These are phyloP conservation scores for Cudoniella acicularis DNA, from an alignment of 495 filamentous ascomycete genomes.

Conservation along the genomic window DNA sequence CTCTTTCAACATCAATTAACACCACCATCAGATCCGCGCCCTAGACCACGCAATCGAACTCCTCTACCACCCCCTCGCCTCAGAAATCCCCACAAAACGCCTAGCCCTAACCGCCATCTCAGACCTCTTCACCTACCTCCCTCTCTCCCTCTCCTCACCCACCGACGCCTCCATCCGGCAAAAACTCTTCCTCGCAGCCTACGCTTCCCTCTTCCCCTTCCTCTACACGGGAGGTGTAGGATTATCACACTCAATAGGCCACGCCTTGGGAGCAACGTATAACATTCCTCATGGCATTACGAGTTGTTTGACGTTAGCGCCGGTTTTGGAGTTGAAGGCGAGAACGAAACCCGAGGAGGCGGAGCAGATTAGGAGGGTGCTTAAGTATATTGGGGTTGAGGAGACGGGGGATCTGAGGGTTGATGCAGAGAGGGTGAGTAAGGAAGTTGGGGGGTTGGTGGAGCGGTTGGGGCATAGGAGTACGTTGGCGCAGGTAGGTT, in stretches of 20 bases:
- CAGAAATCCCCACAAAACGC: constrained; percentile 40
- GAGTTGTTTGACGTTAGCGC: constrained; percentile 42
- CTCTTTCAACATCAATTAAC: neutral
- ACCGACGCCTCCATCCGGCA: constrained; percentile 40
- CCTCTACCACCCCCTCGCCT: constrained; percentile 44
- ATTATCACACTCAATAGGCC: constrained; percentile 41
- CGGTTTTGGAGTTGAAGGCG: constrained; percentile 42
- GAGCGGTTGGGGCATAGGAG: constrained; percentile 31
- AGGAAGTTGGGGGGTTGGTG: constrained; percentile 30
- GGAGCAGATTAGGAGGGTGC: constrained; percentile 37
- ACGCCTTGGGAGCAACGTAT: constrained; percentile 47
- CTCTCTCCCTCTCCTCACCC: constrained; percentile 35
- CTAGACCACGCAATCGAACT: constrained; percentile 48
- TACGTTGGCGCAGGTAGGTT: constrained; percentile 15
- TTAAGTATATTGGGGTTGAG: constrained; percentile 33
- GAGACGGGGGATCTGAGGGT: constrained; percentile 29
- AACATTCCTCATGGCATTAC: constrained; percentile 48
- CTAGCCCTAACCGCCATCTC: constrained; percentile 34
- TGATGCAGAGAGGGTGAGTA: constrained; percentile 19
- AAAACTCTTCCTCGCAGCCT: constrained; percentile 42
- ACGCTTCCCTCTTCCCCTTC: constrained; percentile 37
- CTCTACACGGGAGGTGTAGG: constrained; percentile 37
- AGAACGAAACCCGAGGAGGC: constrained; percentile 33
- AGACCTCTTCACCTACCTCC: constrained; percentile 39
- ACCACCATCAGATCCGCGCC: constrained; percentile 30